Base-by-base conservation (phyloP, 352 stramenopile genomes). In the Pythium insidiosum region DNA sequence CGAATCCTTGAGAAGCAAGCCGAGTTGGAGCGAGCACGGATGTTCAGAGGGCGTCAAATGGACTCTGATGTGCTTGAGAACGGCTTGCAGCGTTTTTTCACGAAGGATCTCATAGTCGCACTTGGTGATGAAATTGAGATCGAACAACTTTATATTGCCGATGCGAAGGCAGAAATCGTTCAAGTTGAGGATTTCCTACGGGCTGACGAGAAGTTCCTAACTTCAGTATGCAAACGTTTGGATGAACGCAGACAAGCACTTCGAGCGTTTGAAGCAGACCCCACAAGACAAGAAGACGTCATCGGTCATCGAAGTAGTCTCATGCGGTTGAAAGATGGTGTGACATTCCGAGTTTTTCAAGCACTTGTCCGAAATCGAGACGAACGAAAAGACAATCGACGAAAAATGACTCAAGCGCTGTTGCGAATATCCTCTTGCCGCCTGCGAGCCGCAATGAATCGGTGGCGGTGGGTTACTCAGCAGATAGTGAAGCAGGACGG, bases 81-180 rank as follows among this genome's bases (percentile, higher is more conserved):
- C 33, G 76, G 77, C 1, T 49, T 83, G 0, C 76, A 92, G 33
- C 56, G 72, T 1, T 92, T 92, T 51, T 76, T 78, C 49, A 92
- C 76, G 1, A 84, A 85, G 43, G 69, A 88, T 19, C 47, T 92
- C 9, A 56, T 92, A 1, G 44, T 84, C 1, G 68, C 75, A 0
- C 56, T 92, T 11, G 74, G 87, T 46, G 79, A 92, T 53, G 79
- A 92, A 44, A 71, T 92, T 16, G 74, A 84, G 42, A 89, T 92
- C 25, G 79, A 92, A 28, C 70, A 87, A 45, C 61, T 88, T n/a
- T 92, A 89, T 47, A 92, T 92, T 35, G 42, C 82, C 2, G 75
- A 92, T 30, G 69, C 73, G 4, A 92, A 92, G 36, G 48, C 67
- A 7, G 76, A 89, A 26, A 77, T 84, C 21, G 54, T 87, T 5